phyloP scores from a whole-genome alignment of 2,329 filamentous ascomycete species.

The Aureobasidium leucospermi region DNA sequence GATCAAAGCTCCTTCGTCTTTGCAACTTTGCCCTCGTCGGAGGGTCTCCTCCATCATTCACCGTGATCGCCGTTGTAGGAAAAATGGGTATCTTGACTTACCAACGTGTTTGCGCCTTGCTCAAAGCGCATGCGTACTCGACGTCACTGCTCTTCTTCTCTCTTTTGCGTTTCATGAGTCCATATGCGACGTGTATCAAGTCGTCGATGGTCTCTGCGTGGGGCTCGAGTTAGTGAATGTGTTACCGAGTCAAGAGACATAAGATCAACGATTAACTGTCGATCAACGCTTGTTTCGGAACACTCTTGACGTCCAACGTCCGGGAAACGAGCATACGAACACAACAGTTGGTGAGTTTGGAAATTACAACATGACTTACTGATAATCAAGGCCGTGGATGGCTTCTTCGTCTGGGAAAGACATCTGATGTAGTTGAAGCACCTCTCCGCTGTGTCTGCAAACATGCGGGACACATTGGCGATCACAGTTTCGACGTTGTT shows the following conservation, averaged over 20 bases:
- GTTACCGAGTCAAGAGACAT: conserved; percentile 2
- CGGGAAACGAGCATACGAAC: neutral
- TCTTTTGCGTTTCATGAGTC: conserved; percentile 52
- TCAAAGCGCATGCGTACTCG: conserved; percentile 52
- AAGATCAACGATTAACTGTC: conserved; percentile 3
- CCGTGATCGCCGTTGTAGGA: conserved; percentile 3
- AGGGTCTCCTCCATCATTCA: conserved; percentile 2
- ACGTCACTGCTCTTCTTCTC: conserved; percentile 31
- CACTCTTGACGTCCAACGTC: neutral
- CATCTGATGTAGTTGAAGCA: conserved; percentile 54
- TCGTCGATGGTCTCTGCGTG: conserved; percentile 58
- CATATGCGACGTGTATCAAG: conserved; percentile 56
- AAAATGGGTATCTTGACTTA: conserved; percentile 34
- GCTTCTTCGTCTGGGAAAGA: conserved; percentile 51
- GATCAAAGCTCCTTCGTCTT: neutral
- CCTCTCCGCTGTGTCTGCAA: conserved; percentile 72
- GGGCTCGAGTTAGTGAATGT: conserved; percentile 2
- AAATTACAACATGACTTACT: conserved; percentile 32
- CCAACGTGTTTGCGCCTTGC: conserved; percentile 55
- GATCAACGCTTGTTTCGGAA: conserved; percentile 2
- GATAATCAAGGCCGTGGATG: conserved; percentile 53
- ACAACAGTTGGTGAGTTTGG: neutral
- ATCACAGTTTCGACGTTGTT: conserved; percentile 65
- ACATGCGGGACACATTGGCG: conserved; percentile 66
- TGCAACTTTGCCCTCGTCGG: neutral